phyloP scores from a whole-genome alignment of 495 filamentous ascomycete genomes.

The Chaetomium fimeti region DNA sequence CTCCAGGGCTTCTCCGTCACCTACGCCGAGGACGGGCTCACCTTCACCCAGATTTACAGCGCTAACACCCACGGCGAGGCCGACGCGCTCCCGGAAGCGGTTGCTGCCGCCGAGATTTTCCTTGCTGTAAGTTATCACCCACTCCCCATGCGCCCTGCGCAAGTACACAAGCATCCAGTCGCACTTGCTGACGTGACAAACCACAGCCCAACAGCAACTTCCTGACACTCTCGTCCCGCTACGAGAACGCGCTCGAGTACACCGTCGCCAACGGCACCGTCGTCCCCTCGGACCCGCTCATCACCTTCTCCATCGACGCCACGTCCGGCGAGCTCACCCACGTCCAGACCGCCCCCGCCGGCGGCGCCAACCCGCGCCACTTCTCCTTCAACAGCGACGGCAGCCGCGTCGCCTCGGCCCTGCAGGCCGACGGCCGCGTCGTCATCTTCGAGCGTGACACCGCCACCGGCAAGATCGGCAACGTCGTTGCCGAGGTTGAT shows the following conservation, averaged over 20 bases:
- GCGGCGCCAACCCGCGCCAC: conserved; percentile 61
- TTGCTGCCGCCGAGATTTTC: conserved; percentile 57
- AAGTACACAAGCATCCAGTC: not conserved
- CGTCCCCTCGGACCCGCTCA: conserved; percentile 48
- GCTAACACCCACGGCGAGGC: conserved; percentile 48
- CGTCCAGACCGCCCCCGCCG: conserved; percentile 53
- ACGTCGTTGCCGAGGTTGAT: conserved; percentile 49
- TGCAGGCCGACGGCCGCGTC: conserved; percentile 58
- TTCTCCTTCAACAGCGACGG: conserved; percentile 65
- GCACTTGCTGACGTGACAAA: conserved; percentile 7
- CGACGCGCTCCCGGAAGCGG: conserved; percentile 35
- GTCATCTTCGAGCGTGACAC: conserved; percentile 60
- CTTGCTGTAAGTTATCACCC: conserved; percentile 52
- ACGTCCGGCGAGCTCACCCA: conserved; percentile 51
- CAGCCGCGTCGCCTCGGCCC: conserved; percentile 59
- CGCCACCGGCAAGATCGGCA: conserved; percentile 54
- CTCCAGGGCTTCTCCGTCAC: conserved; percentile 58
- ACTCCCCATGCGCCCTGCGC: not conserved
- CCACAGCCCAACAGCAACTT: conserved; percentile 56
- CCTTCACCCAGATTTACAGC: conserved; percentile 46
- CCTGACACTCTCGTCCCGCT: conserved; percentile 63
- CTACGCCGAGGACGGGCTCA: conserved; percentile 49
- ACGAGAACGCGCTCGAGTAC: conserved; percentile 53
- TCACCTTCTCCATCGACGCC: conserved; percentile 48
- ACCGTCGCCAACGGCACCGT: conserved; percentile 43